Conservation (phyloP, 176 grass and related monocot species). For the Eremochloa ophiuroides region DNA sequence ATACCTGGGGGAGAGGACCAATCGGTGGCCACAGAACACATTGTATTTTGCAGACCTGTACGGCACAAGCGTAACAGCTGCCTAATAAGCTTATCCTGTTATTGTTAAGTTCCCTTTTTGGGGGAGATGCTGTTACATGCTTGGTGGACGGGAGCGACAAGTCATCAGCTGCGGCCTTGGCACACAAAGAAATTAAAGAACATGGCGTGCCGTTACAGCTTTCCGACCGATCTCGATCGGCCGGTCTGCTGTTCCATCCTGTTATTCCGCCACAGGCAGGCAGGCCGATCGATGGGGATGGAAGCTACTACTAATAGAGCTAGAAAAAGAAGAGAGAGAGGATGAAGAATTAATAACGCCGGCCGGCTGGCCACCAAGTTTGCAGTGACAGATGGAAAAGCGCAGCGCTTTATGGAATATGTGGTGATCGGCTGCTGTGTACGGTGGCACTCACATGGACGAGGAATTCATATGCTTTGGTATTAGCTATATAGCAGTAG, state of each 20-base stretch:
- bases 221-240: slow-evolving; percentile 10
- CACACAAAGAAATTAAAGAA: slow-evolving; percentile 24
- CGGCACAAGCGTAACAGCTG: slow-evolving; percentile 30
- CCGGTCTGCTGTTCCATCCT: slow-evolving; percentile 29
- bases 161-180: neutral
- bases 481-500: too few species aligned
- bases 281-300: neutral
- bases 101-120: slow-evolving; percentile 38
- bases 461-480: too few species aligned
- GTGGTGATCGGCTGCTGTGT: slow-evolving; percentile 25
- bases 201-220: slow-evolving; percentile 56
- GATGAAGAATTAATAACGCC: neutral
- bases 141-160: slow-evolving; percentile 24
- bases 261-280: neutral
- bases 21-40: slow-evolving; percentile 33
- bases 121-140: slow-evolving; percentile 17
- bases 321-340: neutral
- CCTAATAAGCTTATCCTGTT: slow-evolving; percentile 48
- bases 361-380: neutral
- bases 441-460: slow-evolving; percentile 38
- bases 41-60: slow-evolving; percentile 24
- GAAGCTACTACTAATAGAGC: neutral
- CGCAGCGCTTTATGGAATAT: slow-evolving; percentile 18
- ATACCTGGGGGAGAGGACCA: slow-evolving; percentile 3
- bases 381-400: slow-evolving; percentile 44